These are phyloP conservation scores for Arthroderma sp. DNA, from an alignment of 2,329 filamentous ascomycete species.

Conservation along the genomic window DNA sequence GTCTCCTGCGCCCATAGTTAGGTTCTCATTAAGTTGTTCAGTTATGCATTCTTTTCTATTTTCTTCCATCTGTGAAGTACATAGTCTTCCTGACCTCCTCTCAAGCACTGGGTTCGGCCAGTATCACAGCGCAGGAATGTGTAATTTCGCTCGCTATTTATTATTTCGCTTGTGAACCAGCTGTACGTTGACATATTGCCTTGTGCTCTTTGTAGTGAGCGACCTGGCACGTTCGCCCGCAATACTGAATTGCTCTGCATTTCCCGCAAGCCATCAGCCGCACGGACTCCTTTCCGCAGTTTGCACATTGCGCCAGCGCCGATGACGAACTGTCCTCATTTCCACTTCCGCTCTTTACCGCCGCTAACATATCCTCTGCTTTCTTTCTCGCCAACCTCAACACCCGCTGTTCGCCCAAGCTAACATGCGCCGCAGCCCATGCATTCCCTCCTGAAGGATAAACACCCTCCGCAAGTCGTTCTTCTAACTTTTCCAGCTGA, in stretches of 20 bases:
- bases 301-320: constrained; percentile 15
- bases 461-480: constrained; percentile 19
- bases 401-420: constrained; percentile 21
- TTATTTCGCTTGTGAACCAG: constrained; percentile 10
- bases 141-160: neutral
- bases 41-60: too few relatives aligned
- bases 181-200: constrained; percentile 16
- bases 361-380: constrained; percentile 19
- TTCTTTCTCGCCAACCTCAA: constrained; percentile 21
- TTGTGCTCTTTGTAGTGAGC: constrained; percentile 22
- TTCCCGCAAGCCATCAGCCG: constrained; percentile 21
- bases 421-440: constrained; percentile 25
- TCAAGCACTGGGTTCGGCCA: too few relatives aligned
- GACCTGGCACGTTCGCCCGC: constrained; percentile 21
- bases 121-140: too few relatives aligned
- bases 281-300: constrained; percentile 17
- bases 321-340: constrained; percentile 1
- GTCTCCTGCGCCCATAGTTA: too few relatives aligned
- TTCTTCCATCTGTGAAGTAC: too few relatives aligned
- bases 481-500: constrained; percentile 20
- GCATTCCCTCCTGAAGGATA: constrained; percentile 22
- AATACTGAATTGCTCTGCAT: constrained; percentile 21
- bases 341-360: constrained; percentile 12
- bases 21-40: too few relatives aligned
- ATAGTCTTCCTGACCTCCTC: too few relatives aligned